Evolutionary conservation across 805 yeast genomes (phyloP), one percentile per base, ranked within the genome.

Genomic region (Metschnikowia baotianmanensis): DNA sequence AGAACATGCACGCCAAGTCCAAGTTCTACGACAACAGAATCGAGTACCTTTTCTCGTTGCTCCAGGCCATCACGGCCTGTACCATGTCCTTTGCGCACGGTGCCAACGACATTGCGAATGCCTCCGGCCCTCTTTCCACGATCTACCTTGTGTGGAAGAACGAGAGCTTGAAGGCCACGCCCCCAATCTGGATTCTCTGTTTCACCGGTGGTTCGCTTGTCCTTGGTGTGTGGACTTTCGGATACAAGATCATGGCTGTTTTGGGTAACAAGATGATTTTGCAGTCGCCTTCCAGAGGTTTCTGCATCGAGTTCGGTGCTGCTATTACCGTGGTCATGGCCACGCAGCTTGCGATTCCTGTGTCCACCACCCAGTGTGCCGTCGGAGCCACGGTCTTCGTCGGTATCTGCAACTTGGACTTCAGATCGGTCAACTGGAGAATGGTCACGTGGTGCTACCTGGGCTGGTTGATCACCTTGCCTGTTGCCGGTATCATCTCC

Each of bases 51-150:
- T 83, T 76, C 59, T 77, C 90, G 3, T 66, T 82, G 47, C 65
- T 82, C 40, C 91, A 83, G 63, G 82, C 79, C 38, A 62, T 83
- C 47, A 83, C 90, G 30, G 90, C 91, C 12, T 75, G 80, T 51
- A 83, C 88, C 36, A 82, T 83, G 83, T 83, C 90, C 2, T 82
- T 84, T 61, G 86, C 90, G 6, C 91, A 83, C 56, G 91, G 91
- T 42, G 82, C 91, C 28, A 83, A 83, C 56, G 91, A 83, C 63
- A 82, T 84, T 47, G 74, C 88, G 35, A 83, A 83, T 53, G 89
- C 91, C 27, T 76, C 85, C 23, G 90, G 88, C 50, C 90, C 91
- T 24, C 69, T 82, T 51, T 66, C 88, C 32, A 73, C 88, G 11
- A 74, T 83, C 17, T 83, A 80, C 58, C 61, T 70, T 31, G 68